Conservation (phyloP, 1,284 basidiomycete species). For the Pyrrhoderma lamaoense region DNA sequence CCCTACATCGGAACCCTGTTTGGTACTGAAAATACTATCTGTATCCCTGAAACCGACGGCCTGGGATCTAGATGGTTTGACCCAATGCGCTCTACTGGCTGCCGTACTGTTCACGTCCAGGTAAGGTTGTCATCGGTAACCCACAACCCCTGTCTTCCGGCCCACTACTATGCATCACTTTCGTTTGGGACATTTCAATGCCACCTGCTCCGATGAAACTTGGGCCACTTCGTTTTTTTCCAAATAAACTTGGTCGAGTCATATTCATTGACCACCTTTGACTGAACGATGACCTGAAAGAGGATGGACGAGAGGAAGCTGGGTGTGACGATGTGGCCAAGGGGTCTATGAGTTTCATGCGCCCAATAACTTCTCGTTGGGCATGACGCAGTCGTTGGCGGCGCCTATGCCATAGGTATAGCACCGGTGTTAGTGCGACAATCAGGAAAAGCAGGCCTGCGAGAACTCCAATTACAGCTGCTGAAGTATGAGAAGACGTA, state of each 20-base stretch:
- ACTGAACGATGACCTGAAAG: no score
- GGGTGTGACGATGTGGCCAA: neutral
- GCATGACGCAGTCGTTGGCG: neutral
- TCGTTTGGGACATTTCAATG: slow-evolving; percentile 1
- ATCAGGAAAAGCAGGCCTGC: neutral
- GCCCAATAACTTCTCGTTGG: neutral
- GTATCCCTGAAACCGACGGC: neutral
- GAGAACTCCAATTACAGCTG: neutral
- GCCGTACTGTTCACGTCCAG: neutral
- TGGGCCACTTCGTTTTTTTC: no score
- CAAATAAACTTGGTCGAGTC: no score
- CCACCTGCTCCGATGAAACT: neutral
- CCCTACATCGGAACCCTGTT: slow-evolving; percentile 7
- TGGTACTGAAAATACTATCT: slow-evolving; percentile 5
- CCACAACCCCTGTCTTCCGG: neutral
- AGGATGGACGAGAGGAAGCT: no score
- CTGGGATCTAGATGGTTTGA: no score
- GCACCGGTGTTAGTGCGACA: neutral
- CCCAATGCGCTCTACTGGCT: no score
- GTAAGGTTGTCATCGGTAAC: neutral
- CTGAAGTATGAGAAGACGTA: neutral
- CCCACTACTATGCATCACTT: neutral
- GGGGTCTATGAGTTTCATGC: neutral
- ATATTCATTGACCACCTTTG: no score
- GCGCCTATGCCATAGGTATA: neutral